phyloP scores from a whole-genome alignment of 2,329 filamentous ascomycete species.

The Phoma sp. region DNA sequence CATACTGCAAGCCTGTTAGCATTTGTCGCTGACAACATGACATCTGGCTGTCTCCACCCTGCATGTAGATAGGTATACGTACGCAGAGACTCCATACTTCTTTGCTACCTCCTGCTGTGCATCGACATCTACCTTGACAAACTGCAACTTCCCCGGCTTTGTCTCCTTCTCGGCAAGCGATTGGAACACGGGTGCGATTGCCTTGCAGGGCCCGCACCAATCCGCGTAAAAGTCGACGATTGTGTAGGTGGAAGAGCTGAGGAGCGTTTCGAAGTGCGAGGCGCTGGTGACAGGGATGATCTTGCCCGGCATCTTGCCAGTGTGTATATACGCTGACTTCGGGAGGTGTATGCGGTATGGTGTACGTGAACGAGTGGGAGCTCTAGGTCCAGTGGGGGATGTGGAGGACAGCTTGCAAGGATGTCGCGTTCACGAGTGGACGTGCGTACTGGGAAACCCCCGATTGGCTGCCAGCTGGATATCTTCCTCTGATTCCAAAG shows the following conservation, averaged over 20 bases:
- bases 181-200: conserved; percentile 59
- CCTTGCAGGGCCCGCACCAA: conserved; percentile 65
- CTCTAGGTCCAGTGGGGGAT: conserved; percentile 2
- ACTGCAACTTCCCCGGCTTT: conserved; percentile 55
- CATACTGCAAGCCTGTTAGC: conserved; percentile 45
- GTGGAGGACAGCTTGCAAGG: conserved; percentile 30
- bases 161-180: conserved; percentile 59
- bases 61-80: conserved; percentile 18
- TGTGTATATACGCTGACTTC: neutral
- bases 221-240: conserved; percentile 62
- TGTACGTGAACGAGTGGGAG: neutral
- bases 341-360: neutral
- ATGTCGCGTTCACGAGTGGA: conserved; percentile 10
- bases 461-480: conserved; percentile 14
- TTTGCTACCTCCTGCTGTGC: conserved; percentile 57
- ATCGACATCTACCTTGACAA: conserved; percentile 64
- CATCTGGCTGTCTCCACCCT: neutral
- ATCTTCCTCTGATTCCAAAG: neutral
- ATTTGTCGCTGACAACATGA: neutral
- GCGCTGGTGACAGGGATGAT: conserved; percentile 42
- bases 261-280: conserved; percentile 45
- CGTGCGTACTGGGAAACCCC: conserved; percentile 1
- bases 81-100: conserved; percentile 58
- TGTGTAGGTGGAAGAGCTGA: conserved; percentile 47
- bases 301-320: conserved; percentile 37